These are phyloP conservation scores for Juncus effusus DNA, from an alignment of 176 grass and related monocot genomes.

Conservation along the genomic window DNA sequence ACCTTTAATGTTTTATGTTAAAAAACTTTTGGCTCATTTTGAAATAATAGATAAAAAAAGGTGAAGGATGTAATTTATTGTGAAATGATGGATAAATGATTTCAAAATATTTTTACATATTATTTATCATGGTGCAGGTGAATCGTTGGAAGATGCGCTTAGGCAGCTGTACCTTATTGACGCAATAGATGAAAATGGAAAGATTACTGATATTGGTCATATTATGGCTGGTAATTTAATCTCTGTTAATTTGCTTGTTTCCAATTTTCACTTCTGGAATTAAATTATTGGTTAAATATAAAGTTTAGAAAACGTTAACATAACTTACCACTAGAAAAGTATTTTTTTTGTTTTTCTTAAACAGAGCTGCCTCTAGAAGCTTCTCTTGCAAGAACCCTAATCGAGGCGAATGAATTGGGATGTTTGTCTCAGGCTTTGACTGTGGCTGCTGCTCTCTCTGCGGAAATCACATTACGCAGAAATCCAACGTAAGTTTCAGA, in stretches of 20 bases:
- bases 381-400: slow-evolving; percentile 90
- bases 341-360: slow-evolving; percentile 23
- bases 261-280: neutral
- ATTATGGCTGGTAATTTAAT: slow-evolving; percentile 71
- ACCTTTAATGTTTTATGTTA: no score
- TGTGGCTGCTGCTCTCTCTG: slow-evolving; percentile 76
- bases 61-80: no score
- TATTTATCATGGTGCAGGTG: slow-evolving; percentile 39
- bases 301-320: neutral
- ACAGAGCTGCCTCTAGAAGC: slow-evolving; percentile 88
- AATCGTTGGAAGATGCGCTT: slow-evolving; percentile 97
- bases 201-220: slow-evolving; percentile 72
- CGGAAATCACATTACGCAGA: slow-evolving; percentile 73
- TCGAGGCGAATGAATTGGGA: slow-evolving; percentile 82
- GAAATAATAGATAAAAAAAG: no score
- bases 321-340: neutral
- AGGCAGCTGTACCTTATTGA: slow-evolving; percentile 93
- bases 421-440: slow-evolving; percentile 91
- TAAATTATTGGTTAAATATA: slow-evolving; percentile 13
- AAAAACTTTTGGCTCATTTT: neutral
- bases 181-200: slow-evolving; percentile 92
- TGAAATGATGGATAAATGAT: no score
- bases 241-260: neutral
- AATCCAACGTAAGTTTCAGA: slow-evolving; percentile 37
- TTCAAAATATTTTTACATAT: neutral